Conservation (phyloP, 1,284 basidiomycete genomes). For the Melampsora americana region DNA sequence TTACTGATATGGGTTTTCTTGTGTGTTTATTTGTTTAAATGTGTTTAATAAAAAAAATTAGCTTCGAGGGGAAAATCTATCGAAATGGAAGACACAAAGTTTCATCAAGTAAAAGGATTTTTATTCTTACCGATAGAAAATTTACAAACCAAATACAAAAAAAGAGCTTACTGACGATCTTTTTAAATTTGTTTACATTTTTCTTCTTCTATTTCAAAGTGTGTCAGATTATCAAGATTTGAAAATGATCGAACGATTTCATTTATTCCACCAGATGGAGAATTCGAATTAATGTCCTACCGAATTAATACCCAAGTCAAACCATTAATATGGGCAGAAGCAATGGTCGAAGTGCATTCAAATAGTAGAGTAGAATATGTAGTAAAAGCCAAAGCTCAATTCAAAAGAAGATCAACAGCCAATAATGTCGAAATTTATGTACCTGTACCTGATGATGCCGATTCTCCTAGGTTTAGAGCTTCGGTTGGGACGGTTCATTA, state of each 20-base stretch:
- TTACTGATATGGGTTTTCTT: neutral
- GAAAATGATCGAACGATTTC: constrained; percentile 99
- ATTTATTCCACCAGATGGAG: constrained; percentile 98
- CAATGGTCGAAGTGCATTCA: constrained; percentile 87
- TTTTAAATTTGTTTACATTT: neutral
- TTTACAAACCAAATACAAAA: neutral
- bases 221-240: constrained; percentile 96
- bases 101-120: constrained; percentile 67
- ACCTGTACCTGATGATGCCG: constrained; percentile 95
- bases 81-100: constrained; percentile 99
- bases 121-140: neutral
- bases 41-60: too few relatives aligned
- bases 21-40: neutral
- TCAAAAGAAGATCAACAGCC: constrained; percentile 91
- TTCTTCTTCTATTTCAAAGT: constrained; percentile 58
- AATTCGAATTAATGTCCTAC: constrained; percentile 98
- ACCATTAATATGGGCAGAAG: constrained; percentile 97
- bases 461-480: constrained; percentile 86
- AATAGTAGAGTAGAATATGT: constrained; percentile 95
- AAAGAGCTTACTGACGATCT: neutral
- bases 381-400: constrained; percentile 96
- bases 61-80: constrained; percentile 94
- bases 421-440: constrained; percentile 99
- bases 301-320: constrained; percentile 93
- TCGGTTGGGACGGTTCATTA: constrained; percentile 83